phyloP scores from a whole-genome alignment of 345 rosid genomes.

The Lenwebbia sp. region DNA sequence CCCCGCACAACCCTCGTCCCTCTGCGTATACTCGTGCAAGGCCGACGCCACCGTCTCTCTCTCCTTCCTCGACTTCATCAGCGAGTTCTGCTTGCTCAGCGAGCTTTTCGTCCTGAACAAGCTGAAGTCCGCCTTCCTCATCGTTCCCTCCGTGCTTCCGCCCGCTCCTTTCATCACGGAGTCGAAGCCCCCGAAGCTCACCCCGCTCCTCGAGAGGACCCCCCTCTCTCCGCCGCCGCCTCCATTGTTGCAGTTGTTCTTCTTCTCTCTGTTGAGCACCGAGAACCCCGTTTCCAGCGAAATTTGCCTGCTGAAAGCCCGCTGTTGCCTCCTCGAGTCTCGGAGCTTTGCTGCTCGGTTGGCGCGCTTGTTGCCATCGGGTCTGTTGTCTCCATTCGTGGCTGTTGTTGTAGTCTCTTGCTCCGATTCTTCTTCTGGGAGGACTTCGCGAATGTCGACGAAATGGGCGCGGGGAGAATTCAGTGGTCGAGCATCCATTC shows the following conservation, averaged over 20 bases:
- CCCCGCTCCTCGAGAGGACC: constrained; percentile 63
- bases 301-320: constrained; percentile 60
- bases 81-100: constrained; percentile 75
- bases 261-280: constrained; percentile 42
- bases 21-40: background rate
- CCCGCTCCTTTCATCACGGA: constrained; percentile 2
- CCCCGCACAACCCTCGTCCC: background rate
- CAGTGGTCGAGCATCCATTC: background rate
- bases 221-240: constrained; percentile 35
- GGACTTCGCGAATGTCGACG: constrained; percentile 58
- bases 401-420: constrained; percentile 14
- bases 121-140: constrained; percentile 58
- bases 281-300: constrained; percentile 87
- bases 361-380: background rate
- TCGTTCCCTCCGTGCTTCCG: constrained; percentile 15
- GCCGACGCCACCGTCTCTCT: constrained; percentile 5
- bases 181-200: constrained; percentile 80
- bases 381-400: constrained; percentile 5
- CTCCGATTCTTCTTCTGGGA: constrained; percentile 38
- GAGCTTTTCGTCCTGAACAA: constrained; percentile 73
- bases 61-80: constrained; percentile 44
- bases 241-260: background rate
- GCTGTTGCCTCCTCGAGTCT: constrained; percentile 32
- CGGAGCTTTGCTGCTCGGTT: constrained; percentile 20
- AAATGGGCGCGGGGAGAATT: constrained; percentile 17